A percentile compares a stretch with the other conserved stretches of the same genome.
phyloP scores from a whole-genome alignment of 2,329 filamentous ascomycete species.

The Onygenales sp. region DNA sequence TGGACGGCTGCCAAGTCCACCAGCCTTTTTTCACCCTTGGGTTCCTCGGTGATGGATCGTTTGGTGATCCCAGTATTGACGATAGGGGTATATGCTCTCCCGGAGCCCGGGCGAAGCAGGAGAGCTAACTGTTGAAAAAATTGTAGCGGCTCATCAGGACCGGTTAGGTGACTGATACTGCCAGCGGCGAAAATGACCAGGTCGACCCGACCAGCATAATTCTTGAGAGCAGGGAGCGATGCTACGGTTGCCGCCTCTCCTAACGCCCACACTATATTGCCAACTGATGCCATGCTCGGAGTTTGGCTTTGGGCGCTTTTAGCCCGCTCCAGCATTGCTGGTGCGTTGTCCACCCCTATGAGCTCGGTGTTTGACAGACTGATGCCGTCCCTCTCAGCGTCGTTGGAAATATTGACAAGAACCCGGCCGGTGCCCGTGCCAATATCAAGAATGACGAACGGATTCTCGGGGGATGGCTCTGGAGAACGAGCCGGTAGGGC shows the following conservation, averaged over 20 bases:
- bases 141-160: neutral
- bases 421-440: neutral
- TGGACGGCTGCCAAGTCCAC: neutral
- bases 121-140: neutral
- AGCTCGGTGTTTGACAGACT: neutral
- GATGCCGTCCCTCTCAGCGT: neutral
- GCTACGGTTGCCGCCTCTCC: neutral
- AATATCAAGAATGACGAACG: neutral
- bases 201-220: neutral
- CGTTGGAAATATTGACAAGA: neutral
- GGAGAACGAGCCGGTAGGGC: neutral
- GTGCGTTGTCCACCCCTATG: neutral
- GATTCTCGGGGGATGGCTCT: neutral
- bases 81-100: neutral
- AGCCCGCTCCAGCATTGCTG: neutral
- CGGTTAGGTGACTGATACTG: slow-evolving; percentile 1
- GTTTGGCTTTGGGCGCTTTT: neutral
- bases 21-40: neutral
- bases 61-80: neutral
- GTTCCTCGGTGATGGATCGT: neutral
- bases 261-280: neutral
- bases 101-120: neutral
- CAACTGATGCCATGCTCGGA: neutral
- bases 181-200: neutral
- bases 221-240: neutral